Conservation (phyloP, 208 protist species). For the Strigomonas galati region DNA sequence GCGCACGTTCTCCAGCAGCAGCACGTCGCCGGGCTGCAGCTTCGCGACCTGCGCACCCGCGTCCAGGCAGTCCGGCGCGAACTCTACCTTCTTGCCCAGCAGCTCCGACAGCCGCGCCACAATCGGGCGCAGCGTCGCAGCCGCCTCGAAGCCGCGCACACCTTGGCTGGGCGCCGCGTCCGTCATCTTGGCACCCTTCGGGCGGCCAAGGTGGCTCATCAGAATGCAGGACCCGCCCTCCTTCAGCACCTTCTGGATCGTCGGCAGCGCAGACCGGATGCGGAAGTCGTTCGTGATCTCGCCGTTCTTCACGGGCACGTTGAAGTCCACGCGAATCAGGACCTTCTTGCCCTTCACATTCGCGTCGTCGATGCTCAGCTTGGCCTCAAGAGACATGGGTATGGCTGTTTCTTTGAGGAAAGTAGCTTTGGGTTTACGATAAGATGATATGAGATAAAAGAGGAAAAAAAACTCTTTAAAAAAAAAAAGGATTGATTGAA, state of each 20-base stretch:
- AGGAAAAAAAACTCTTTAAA: not conserved
- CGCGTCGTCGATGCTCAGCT: slow-evolving; percentile 79
- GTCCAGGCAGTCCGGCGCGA: slow-evolving; percentile 70
- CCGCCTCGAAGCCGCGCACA: slow-evolving; percentile 69
- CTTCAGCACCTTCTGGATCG: slow-evolving; percentile 94
- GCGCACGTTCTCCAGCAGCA: slow-evolving; percentile 99
- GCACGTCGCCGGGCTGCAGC: slow-evolving; percentile 77
- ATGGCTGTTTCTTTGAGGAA: not conserved
- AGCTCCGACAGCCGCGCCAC: slow-evolving; percentile 84
- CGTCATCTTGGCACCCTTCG: slow-evolving; percentile 89
- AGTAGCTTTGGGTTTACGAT: slow-evolving; percentile 9
- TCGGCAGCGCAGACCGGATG: slow-evolving; percentile 94
- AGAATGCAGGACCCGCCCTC: slow-evolving; percentile 87
- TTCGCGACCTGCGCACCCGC: slow-evolving; percentile 21
- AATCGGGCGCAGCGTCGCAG: slow-evolving; percentile 89
- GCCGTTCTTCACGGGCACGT: slow-evolving; percentile 96
- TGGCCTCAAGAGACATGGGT: slow-evolving; percentile 49
- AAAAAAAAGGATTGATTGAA: slow-evolving; percentile 1
- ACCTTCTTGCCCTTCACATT: slow-evolving; percentile 92
- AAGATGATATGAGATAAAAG: not conserved
- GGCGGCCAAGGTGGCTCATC: slow-evolving; percentile 98
- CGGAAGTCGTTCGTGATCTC: slow-evolving; percentile 95
- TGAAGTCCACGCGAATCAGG: slow-evolving; percentile 97
- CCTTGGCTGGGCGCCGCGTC: slow-evolving; percentile 48
- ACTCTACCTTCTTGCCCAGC: slow-evolving; percentile 63